Evolutionary conservation across 441 rosid species (phyloP).

Genomic region (Croton laevigatus): DNA sequence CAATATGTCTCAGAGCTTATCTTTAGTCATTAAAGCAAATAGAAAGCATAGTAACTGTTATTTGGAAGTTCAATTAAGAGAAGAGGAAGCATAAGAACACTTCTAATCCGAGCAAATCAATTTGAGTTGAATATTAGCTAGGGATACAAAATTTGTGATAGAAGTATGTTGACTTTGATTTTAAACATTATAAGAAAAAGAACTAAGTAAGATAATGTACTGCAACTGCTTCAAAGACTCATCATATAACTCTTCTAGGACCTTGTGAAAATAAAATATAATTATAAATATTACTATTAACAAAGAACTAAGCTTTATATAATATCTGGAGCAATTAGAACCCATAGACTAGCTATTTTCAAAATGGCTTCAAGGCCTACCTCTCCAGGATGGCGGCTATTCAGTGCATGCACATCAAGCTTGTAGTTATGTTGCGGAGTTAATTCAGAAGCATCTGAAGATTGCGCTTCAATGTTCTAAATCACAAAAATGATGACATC

Average conservation of each 20-base stretch:
- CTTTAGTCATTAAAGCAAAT: conserved; percentile 15
- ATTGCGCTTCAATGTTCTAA: conserved; percentile 74
- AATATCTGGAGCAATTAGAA: background rate
- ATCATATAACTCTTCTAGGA: background rate
- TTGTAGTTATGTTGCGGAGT: conserved; percentile 98
- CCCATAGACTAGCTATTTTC: background rate
- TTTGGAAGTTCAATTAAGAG: background rate
- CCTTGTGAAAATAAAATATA: background rate
- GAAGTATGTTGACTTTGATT: conserved; percentile 5
- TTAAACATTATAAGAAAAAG: conserved; percentile 5
- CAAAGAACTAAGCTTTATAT: background rate
- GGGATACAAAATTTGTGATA: background rate
- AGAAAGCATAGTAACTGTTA: conserved; percentile 4
- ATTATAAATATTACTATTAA: background rate
- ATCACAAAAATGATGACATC: conserved; percentile 26
- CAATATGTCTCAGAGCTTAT: conserved; percentile 36
- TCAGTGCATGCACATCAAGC: conserved; percentile 86
- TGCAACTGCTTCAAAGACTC: background rate
- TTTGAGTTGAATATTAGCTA: background rate
- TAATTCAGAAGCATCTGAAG: conserved; percentile 74
- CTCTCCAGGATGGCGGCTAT: conserved; percentile 94
- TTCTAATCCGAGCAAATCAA: background rate
- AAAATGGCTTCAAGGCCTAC: conserved; percentile 36
- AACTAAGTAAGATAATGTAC: background rate
- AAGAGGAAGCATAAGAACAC: background rate